phyloP scores from a whole-genome alignment of 108 stramenopile species.

The Cyclostephanos invisitatus region DNA sequence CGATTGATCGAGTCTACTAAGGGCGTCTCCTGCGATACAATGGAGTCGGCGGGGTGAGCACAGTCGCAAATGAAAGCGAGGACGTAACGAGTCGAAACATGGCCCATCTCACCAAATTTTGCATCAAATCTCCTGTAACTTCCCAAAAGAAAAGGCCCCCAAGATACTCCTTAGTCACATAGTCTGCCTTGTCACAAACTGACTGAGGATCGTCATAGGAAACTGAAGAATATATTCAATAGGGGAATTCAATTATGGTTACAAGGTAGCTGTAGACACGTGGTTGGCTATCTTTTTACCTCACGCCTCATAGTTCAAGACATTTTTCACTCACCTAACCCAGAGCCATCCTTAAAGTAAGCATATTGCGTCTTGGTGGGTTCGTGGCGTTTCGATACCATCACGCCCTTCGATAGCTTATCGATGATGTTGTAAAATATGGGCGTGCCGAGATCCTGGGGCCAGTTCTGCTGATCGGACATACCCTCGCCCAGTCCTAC shows the following conservation, averaged over 20 bases:
- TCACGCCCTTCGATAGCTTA: constrained; percentile 1
- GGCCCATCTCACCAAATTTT: constrained; percentile 2
- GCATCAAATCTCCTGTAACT: constrained; percentile 22
- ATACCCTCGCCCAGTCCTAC: background rate
- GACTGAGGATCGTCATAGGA: constrained; percentile 43
- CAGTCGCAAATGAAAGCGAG: constrained; percentile 2
- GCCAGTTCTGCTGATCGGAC: constrained; percentile 41
- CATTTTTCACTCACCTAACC: constrained; percentile 16
- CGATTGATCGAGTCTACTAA: constrained; percentile 42
- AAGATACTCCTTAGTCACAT: constrained; percentile 36
- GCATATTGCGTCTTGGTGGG: constrained; percentile 35
- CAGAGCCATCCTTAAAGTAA: constrained; percentile 45
- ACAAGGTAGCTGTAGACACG: too few species aligned
- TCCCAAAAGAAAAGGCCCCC: constrained; percentile 50
- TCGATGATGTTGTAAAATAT: constrained; percentile 34
- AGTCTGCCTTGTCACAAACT: constrained; percentile 48
- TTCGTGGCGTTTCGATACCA: constrained; percentile 17
- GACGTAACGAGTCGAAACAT: too few species aligned
- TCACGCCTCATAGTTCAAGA: background rate
- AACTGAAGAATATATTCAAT: background rate
- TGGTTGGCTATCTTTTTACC: background rate
- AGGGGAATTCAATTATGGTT: too few species aligned
- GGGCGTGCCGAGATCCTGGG: constrained; percentile 33
- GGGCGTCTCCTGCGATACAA: constrained; percentile 16
- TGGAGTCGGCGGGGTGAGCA: background rate